Evolutionary conservation across 495 filamentous ascomycete genomes (phyloP).

Genomic region (Aspergillus olivimuriae): DNA sequence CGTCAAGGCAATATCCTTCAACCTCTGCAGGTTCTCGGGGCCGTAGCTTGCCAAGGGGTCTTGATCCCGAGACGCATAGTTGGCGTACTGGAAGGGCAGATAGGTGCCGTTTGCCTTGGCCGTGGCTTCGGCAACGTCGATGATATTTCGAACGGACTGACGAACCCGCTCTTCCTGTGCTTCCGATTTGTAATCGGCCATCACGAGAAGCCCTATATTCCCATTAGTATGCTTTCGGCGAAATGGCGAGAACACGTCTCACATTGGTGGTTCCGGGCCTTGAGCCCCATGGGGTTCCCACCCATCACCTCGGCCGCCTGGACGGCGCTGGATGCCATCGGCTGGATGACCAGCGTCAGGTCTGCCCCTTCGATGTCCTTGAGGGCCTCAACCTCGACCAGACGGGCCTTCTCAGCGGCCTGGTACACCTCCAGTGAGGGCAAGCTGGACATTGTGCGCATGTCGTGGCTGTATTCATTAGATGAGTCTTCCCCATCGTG

Average conservation of each 20-base stretch:
- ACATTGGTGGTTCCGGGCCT: constrained; percentile 8
- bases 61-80: constrained; percentile 11
- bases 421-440: constrained; percentile 13
- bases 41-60: constrained; percentile 10
- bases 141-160: constrained; percentile 4
- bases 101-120: constrained; percentile 8
- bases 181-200: constrained; percentile 4
- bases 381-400: constrained; percentile 5
- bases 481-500: too few relatives aligned
- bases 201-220: constrained; percentile 8
- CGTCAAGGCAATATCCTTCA: too few relatives aligned
- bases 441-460: constrained; percentile 13
- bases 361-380: constrained; percentile 6
- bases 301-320: background rate
- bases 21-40: constrained; percentile 1
- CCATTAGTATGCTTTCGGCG: too few relatives aligned
- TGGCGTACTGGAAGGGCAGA: constrained; percentile 11
- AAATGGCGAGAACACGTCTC: too few relatives aligned
- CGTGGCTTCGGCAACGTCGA: constrained; percentile 6
- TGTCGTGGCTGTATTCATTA: constrained; percentile 10
- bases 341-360: constrained; percentile 11
- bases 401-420: constrained; percentile 7
- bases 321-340: constrained; percentile 7
- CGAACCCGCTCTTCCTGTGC: constrained; percentile 1
- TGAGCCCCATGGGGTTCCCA: constrained; percentile 7